Evolutionary conservation across 1,284 basidiomycete genomes (phyloP).

Genomic region (Heliocybe sulcata): DNA sequence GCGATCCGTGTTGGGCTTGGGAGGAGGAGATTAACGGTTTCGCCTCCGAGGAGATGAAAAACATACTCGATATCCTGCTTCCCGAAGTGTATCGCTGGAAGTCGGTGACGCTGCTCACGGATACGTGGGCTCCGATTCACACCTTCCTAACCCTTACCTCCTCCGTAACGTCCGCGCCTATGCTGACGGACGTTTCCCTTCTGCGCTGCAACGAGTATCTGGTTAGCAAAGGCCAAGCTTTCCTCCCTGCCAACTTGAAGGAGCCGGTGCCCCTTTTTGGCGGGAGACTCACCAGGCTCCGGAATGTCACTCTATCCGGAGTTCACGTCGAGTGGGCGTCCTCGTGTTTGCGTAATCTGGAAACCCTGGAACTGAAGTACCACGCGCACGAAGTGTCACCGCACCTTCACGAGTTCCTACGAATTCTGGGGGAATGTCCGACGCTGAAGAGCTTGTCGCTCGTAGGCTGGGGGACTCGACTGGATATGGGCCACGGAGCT

Average conservation of each 20-base stretch:
- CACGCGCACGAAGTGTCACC: slow-evolving; percentile 46
- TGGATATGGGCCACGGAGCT: slow-evolving; percentile 11
- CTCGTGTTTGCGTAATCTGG: slow-evolving; percentile 30
- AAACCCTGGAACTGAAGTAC: slow-evolving; percentile 41
- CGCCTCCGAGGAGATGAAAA: slow-evolving; percentile 31
- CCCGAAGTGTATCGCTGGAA: slow-evolving; percentile 38
- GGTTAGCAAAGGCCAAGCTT: slow-evolving; percentile 30
- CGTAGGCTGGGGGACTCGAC: slow-evolving; percentile 40
- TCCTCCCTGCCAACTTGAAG: slow-evolving; percentile 32
- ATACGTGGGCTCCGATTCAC: slow-evolving; percentile 50
- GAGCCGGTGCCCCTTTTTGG: slow-evolving; percentile 35
- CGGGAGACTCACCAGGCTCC: slow-evolving; percentile 24
- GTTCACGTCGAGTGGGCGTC: slow-evolving; percentile 45
- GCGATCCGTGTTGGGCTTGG: slow-evolving; percentile 47
- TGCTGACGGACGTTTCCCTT: slow-evolving; percentile 33
- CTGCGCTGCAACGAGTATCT: slow-evolving; percentile 50
- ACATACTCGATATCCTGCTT: slow-evolving; percentile 32
- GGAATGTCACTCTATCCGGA: slow-evolving; percentile 37
- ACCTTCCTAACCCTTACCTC: slow-evolving; percentile 35
- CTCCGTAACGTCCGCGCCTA: slow-evolving; percentile 22
- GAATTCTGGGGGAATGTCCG: slow-evolving; percentile 31
- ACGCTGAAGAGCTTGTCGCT: slow-evolving; percentile 33
- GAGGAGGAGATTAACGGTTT: slow-evolving; percentile 34
- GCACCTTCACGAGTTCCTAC: slow-evolving; percentile 31
- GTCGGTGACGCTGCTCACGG: slow-evolving; percentile 37